Evolutionary conservation across 768 basidiomycete genomes (phyloP).

Genomic region (Dioszegia crocea): DNA sequence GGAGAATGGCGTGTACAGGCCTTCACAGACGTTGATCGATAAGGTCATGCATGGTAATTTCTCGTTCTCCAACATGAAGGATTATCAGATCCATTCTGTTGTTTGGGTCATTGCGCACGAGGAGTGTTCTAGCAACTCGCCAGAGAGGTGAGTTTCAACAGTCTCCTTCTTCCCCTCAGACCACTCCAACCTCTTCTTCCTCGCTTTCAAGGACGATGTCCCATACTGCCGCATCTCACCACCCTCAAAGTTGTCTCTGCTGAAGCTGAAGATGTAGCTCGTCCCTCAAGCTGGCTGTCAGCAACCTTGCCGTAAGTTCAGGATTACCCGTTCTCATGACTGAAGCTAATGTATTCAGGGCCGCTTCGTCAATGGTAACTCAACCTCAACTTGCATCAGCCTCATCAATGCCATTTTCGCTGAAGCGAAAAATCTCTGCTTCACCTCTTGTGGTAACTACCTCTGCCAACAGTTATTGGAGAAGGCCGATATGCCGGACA

Average conservation of each 20-base stretch:
- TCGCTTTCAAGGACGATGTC: too few species aligned
- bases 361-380: constrained; percentile 17
- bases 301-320: constrained; percentile 28
- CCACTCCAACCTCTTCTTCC: background rate
- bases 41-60: constrained; percentile 20
- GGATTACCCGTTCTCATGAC: background rate
- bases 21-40: background rate
- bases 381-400: background rate
- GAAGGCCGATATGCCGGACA: constrained; percentile 25
- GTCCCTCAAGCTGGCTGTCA: constrained; percentile 36
- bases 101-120: constrained; percentile 37
- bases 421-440: constrained; percentile 30
- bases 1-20: background rate
- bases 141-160: constrained; percentile 24
- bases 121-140: constrained; percentile 18
- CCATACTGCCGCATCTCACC: too few species aligned
- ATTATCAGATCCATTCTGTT: constrained; percentile 21
- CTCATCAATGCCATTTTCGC: constrained; percentile 33
- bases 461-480: constrained; percentile 47
- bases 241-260: background rate
- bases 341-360: constrained; percentile 11
- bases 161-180: background rate
- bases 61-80: constrained; percentile 25
- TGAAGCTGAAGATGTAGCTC: constrained; percentile 6
- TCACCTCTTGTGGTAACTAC: constrained; percentile 44